Conservation (phyloP, 2,329 filamentous ascomycete species). For the Mollisia scopiformis region DNA sequence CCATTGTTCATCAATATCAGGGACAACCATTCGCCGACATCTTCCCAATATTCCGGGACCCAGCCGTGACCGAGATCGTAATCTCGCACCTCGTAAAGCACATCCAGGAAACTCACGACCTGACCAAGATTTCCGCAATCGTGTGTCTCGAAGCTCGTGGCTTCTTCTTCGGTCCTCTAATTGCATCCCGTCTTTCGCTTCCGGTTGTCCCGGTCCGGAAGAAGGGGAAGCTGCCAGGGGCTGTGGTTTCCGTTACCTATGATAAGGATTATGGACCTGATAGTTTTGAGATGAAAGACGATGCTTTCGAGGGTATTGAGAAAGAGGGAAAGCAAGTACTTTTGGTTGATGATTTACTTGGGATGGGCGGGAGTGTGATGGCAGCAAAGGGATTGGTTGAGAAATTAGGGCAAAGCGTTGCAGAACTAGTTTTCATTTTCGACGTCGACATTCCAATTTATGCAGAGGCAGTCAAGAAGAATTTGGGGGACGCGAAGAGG, state of each 20-base stretch:
- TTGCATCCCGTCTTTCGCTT: constrained; percentile 79
- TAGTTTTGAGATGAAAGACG: constrained; percentile 91
- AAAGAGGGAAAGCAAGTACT: constrained; percentile 84
- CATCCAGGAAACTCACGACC: constrained; percentile 19
- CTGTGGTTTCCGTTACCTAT: constrained; percentile 79
- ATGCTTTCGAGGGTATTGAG: constrained; percentile 57
- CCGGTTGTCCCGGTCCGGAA: constrained; percentile 91
- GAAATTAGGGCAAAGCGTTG: constrained; percentile 77
- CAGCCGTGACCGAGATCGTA: constrained; percentile 23
- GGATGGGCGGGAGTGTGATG: constrained; percentile 86
- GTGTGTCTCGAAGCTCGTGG: constrained; percentile 90
- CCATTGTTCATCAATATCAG: neutral
- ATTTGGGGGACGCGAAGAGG: constrained; percentile 20
- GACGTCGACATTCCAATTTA: constrained; percentile 61
- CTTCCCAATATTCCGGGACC: constrained; percentile 26
- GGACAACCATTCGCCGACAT: constrained; percentile 28
- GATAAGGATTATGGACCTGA: constrained; percentile 95
- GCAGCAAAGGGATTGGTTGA: constrained; percentile 83
- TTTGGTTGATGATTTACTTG: constrained; percentile 95
- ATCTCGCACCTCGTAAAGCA: constrained; percentile 20
- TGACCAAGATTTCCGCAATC: constrained; percentile 45
- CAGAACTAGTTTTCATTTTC: constrained; percentile 90
- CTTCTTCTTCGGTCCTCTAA: constrained; percentile 87
- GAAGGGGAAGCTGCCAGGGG: constrained; percentile 89
- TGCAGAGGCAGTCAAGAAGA: constrained; percentile 17